Evolutionary conservation across 495 filamentous ascomycete genomes (phyloP), one percentile per base, ranked within the genome.

Genomic region (Tuber umbilicatum): DNA sequence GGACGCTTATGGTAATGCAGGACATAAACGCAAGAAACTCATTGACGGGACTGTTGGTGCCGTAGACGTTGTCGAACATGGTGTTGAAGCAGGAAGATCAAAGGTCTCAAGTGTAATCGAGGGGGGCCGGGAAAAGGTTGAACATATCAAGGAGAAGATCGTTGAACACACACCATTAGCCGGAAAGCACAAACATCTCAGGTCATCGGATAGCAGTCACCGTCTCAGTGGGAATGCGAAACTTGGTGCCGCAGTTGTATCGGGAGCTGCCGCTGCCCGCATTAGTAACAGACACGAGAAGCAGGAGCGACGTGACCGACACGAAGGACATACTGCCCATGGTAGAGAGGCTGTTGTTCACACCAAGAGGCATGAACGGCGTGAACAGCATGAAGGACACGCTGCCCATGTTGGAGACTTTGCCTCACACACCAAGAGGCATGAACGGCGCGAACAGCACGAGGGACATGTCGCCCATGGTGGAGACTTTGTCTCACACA

Each of bases 1-100:
- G 55, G 79, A 81, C 21, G 73, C 77, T 39, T 79, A 79, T 41
- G 68, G 75, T 21, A 76, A 76, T 10, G 78, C 77, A 16, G 73
- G 78, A 21, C 70, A 77, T 39, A 73, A 70, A 6, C 77, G 75
- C 47, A 80, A 81, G 69, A 81, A 78, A 37, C 17, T 76, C 41
- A 27, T 81, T 2, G 73, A 67, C 70, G 78, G 81, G 70, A 76
- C 80, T 23, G 70, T 81, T 6, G 73, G 73, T 23, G 76, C 75
- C 27, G 79, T 42, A 17, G 71, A 73, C 27, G 76, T 72, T 43
- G 79, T 76, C 41, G 64, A 69, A 42, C 72, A 79, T 41, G 72
- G 67, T 1, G 78, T 73, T n/a, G 78, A 74, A 21, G 45, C 71
- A 47, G 78, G 73, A 23, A 79, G 70, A 60, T 72, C 73, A 23